A percentile compares a stretch with the other conserved stretches of the same genome.
Conservation (phyloP, 441 rosid species). For the Aleurites moluccanus region DNA sequence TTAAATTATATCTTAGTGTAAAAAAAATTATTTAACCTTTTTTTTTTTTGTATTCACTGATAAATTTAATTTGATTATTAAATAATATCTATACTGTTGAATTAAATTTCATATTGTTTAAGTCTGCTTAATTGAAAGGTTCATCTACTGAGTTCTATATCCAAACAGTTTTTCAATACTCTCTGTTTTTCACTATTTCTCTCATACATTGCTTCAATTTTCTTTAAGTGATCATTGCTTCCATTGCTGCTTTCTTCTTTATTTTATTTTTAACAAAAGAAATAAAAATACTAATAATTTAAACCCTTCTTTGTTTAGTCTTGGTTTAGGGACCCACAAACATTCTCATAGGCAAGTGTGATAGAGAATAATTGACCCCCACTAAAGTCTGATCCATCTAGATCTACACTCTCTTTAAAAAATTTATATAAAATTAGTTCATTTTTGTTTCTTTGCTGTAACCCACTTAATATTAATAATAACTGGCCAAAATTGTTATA, state of each 20-base stretch:
- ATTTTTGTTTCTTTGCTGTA: constrained; percentile 45
- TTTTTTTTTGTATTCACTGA: too few relatives aligned
- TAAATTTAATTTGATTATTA: too few relatives aligned
- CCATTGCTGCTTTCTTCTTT: neutral
- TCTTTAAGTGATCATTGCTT: constrained; percentile 31
- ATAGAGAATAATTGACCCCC: constrained; percentile 56
- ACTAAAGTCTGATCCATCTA: constrained; percentile 38
- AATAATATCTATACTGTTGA: too few relatives aligned
- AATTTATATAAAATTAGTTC: constrained; percentile 20
- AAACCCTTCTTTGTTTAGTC: constrained; percentile 26
- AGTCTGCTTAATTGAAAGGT: constrained; percentile 30
- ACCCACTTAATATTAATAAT: constrained; percentile 35
- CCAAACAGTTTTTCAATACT: constrained; percentile 16
- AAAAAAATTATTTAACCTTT: too few relatives aligned
- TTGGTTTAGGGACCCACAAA: constrained; percentile 50
- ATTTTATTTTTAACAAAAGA: neutral
- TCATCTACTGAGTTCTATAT: constrained; percentile 27
- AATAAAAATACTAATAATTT: neutral
- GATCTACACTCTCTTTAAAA: constrained; percentile 22
- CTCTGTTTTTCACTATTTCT: too few relatives aligned
- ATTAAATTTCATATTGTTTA: too few relatives aligned
- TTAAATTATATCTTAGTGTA: too few relatives aligned
- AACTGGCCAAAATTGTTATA: constrained; percentile 18
- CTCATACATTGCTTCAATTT: constrained; percentile 5
- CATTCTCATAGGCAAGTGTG: constrained; percentile 75